These are phyloP conservation scores for Stephanodiscus minutulus DNA, from an alignment of 108 stramenopile genomes.

Conservation along the genomic window DNA sequence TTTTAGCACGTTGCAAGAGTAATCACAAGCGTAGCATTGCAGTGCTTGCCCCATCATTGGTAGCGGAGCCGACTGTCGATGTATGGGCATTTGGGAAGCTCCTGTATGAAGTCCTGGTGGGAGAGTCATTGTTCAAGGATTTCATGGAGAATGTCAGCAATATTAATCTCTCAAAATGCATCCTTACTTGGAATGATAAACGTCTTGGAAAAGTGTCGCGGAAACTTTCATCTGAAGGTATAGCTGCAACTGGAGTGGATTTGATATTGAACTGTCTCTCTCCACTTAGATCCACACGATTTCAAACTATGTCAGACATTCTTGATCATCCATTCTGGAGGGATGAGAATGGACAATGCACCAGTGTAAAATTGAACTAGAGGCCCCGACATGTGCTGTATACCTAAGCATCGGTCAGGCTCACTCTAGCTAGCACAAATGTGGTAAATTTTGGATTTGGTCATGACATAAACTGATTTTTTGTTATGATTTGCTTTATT, in stretches of 20 bases:
- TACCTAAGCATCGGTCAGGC: too few species aligned
- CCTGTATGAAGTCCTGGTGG: slow-evolving; percentile 75
- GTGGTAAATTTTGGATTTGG: too few species aligned
- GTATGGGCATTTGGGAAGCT: slow-evolving; percentile 84
- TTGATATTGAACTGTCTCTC: slow-evolving; percentile 63
- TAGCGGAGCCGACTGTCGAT: slow-evolving; percentile 59
- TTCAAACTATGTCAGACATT: slow-evolving; percentile 52
- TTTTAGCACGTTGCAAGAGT: slow-evolving; percentile 7
- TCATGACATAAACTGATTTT: too few species aligned
- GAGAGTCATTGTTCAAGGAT: slow-evolving; percentile 62
- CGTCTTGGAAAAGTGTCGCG: slow-evolving; percentile 44
- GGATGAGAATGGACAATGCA: not conserved
- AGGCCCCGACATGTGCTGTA: too few species aligned
- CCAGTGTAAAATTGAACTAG: not conserved
- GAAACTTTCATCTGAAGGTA: slow-evolving; percentile 49
- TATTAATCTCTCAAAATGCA: slow-evolving; percentile 9
- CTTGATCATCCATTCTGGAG: slow-evolving; percentile 54
- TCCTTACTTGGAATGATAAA: slow-evolving; percentile 43
- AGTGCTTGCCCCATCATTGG: slow-evolving; percentile 34
- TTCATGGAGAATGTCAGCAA: slow-evolving; percentile 39
- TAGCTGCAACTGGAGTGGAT: slow-evolving; percentile 58
- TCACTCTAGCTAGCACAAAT: too few species aligned
- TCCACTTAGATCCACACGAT: slow-evolving; percentile 41
- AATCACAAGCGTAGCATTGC: slow-evolving; percentile 24
- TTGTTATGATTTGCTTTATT: too few species aligned